These are phyloP conservation scores for Aspergillus alliaceus DNA, from an alignment of 2,329 filamentous ascomycete genomes.

Conservation along the genomic window DNA sequence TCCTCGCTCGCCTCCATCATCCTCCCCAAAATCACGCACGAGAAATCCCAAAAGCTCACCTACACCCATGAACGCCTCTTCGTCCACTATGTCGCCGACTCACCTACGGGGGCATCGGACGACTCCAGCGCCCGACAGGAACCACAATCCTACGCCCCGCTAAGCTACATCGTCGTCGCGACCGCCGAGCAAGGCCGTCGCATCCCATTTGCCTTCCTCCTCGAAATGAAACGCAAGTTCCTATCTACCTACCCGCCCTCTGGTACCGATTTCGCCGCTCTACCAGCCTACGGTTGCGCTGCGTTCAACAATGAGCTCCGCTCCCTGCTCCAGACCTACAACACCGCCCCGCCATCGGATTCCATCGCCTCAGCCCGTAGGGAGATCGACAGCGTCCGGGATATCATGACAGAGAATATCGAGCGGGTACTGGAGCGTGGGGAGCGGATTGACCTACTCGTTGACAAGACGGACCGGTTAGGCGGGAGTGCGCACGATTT, in stretches of 20 bases:
- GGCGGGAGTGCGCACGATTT: slow-evolving; percentile 90
- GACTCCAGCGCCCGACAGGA: slow-evolving; percentile 30
- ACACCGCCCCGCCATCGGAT: slow-evolving; percentile 75
- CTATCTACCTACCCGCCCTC: slow-evolving; percentile 66
- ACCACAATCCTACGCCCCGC: slow-evolving; percentile 67
- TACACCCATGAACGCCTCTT: slow-evolving; percentile 90
- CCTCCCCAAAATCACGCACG: slow-evolving; percentile 90
- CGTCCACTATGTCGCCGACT: slow-evolving; percentile 93
- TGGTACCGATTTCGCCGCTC: slow-evolving; percentile 68
- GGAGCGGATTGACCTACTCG: slow-evolving; percentile 87
- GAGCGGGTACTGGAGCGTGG: slow-evolving; percentile 85
- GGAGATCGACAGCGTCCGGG: slow-evolving; percentile 88
- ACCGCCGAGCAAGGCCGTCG: slow-evolving; percentile 78
- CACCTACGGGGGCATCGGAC: slow-evolving; percentile 60
- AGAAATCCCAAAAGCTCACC: slow-evolving; percentile 79
- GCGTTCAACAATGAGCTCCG: slow-evolving; percentile 81
- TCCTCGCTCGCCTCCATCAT: slow-evolving; percentile 89
- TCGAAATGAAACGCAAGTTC: slow-evolving; percentile 88
- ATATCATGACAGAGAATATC: slow-evolving; percentile 96
- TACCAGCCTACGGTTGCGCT: slow-evolving; percentile 88
- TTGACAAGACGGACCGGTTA: slow-evolving; percentile 93
- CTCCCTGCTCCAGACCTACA: slow-evolving; percentile 78
- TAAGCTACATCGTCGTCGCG: slow-evolving; percentile 90
- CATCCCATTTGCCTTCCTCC: slow-evolving; percentile 87
- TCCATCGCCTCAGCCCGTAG: slow-evolving; percentile 78